A percentile compares a stretch with the other conserved stretches of the same genome.
Conservation (phyloP, 352 stramenopile genomes). For the Phytophthora chlamydospora region DNA sequence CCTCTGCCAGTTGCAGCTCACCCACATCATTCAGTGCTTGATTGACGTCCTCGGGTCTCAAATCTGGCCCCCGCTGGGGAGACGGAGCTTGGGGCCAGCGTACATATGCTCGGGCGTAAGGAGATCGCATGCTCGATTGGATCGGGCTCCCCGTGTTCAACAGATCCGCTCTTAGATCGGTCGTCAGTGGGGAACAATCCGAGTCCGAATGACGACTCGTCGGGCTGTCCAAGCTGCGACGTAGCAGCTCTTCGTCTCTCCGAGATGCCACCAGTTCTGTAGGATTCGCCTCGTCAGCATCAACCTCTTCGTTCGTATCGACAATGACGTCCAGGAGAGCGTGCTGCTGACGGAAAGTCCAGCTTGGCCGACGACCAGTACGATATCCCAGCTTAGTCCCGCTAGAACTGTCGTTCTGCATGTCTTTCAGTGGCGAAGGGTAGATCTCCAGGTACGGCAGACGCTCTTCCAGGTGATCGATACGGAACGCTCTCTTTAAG, state of each 20-base stretch:
- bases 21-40: conserved; percentile 14
- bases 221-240: background rate
- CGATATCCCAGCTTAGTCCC: conserved; percentile 14
- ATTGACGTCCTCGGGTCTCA: conserved; percentile 40
- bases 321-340: conserved; percentile 57
- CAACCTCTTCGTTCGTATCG: conserved; percentile 49
- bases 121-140: conserved; percentile 44
- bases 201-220: background rate
- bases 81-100: conserved; percentile 45
- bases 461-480: conserved; percentile 67
- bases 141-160: conserved; percentile 22
- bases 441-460: conserved; percentile 64
- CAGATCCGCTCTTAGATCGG: conserved; percentile 12
- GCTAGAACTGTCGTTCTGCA: conserved; percentile 4
- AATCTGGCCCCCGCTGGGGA: conserved; percentile 54
- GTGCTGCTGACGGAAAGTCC: conserved; percentile 67
- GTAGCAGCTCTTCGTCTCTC: background rate
- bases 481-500: conserved; percentile 16
- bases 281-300: conserved; percentile 5
- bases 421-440: conserved; percentile 70
- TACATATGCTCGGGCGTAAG: conserved; percentile 47
- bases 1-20: background rate
- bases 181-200: conserved; percentile 14
- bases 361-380: conserved; percentile 56
- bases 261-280: background rate